phyloP scores from a whole-genome alignment of 2,329 filamentous ascomycete genomes.

The Aspergillus eucalypticola region DNA sequence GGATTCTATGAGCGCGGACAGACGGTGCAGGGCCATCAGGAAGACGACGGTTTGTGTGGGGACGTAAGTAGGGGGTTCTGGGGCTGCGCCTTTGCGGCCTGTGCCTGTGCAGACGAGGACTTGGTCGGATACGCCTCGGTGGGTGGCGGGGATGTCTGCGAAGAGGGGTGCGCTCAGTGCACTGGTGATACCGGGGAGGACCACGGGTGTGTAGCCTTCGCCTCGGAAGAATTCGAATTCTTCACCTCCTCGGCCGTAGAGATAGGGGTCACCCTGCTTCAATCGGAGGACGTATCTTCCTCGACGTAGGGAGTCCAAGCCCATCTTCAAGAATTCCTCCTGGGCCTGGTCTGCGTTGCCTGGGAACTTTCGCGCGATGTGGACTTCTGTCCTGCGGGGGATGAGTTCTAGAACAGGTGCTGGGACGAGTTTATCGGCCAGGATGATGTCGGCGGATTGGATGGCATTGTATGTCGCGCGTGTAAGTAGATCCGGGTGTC shows the following conservation, averaged over 20 bases:
- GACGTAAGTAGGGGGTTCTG: conserved; percentile 77
- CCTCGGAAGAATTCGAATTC: conserved; percentile 81
- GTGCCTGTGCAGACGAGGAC: conserved; percentile 96
- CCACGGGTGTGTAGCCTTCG: conserved; percentile 68
- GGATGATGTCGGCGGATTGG: conserved; percentile 49
- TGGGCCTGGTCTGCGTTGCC: conserved; percentile 94
- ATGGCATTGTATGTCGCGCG: conserved; percentile 55
- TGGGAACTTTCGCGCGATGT: conserved; percentile 95
- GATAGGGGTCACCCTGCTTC: conserved; percentile 95
- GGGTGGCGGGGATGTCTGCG: conserved; percentile 82
- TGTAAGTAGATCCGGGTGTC: conserved; percentile 88
- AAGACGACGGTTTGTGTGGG: conserved; percentile 82
- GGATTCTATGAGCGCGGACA: conserved; percentile 70
- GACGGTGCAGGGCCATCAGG: conserved; percentile 89
- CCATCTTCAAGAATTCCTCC: conserved; percentile 79
- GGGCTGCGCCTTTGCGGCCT: conserved; percentile 81
- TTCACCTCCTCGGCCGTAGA: conserved; percentile 93
- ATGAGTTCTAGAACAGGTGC: conserved; percentile 83
- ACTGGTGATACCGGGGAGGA: conserved; percentile 88
- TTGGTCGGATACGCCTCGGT: conserved; percentile 87
- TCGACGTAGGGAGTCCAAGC: conserved; percentile 65
- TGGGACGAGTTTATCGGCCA: conserved; percentile 62
- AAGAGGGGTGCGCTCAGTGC: conserved; percentile 86
- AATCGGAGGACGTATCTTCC: conserved; percentile 83
- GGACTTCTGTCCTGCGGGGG: conserved; percentile 81